Evolutionary conservation across 805 yeast species (phyloP).

Genomic region (Torulaspora franciscae): DNA sequence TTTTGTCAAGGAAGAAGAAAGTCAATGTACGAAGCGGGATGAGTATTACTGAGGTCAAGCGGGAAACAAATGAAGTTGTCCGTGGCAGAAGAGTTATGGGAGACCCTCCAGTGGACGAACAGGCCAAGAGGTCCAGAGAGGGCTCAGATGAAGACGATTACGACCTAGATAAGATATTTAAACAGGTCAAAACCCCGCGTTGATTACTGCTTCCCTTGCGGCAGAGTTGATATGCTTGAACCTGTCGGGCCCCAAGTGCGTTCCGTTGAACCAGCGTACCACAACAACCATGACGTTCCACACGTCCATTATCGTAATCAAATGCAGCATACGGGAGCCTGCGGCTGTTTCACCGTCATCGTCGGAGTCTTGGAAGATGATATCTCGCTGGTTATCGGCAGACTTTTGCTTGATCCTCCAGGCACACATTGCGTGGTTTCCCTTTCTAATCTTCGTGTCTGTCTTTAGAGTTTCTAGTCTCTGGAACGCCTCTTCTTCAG

Average conservation of each 20-base stretch:
- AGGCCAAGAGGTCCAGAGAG: slow-evolving; percentile 37
- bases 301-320: slow-evolving; percentile 71
- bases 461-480: slow-evolving; percentile 48
- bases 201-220: slow-evolving; percentile 76
- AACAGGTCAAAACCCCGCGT: slow-evolving; percentile 39
- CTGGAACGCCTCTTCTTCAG: slow-evolving; percentile 62
- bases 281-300: slow-evolving; percentile 81
- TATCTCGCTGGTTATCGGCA: slow-evolving; percentile 39
- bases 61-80: slow-evolving; percentile 7
- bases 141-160: slow-evolving; percentile 39
- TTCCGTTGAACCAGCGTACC: slow-evolving; percentile 90
- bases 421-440: slow-evolving; percentile 80
- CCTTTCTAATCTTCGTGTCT: slow-evolving; percentile 62
- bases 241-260: slow-evolving; percentile 85
- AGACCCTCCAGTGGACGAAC: slow-evolving; percentile 38
- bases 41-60: slow-evolving; percentile 12
- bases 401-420: slow-evolving; percentile 59
- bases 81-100: slow-evolving; percentile 11
- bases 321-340: slow-evolving; percentile 78
- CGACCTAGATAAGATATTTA: slow-evolving; percentile 21
- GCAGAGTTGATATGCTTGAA: slow-evolving; percentile 89
- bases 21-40: slow-evolving; percentile 8
- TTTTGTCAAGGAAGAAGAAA: slow-evolving; percentile 1
- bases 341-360: slow-evolving; percentile 98
- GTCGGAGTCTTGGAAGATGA: slow-evolving; percentile 76